A percentile compares a stretch with the other conserved stretches of the same genome.
phyloP scores from a whole-genome alignment of 371 early-diverging fungal genomes.

The Mucor lusitanicus region DNA sequence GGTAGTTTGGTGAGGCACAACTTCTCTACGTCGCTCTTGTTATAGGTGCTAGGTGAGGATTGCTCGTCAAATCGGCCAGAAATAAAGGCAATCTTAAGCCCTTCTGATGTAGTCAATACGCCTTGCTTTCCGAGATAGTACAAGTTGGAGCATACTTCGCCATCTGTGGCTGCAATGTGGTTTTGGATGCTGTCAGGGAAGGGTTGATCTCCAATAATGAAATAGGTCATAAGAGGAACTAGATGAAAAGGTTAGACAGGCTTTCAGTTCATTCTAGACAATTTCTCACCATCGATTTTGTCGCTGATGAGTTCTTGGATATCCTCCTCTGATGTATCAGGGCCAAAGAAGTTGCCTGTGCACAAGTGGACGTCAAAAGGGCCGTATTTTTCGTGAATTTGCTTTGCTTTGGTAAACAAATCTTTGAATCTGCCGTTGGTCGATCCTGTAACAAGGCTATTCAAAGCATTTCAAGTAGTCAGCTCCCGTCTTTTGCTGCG shows the following conservation, averaged over 20 bases:
- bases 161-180: conserved; percentile 58
- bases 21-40: conserved; percentile 20
- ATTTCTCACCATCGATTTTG: conserved; percentile 57
- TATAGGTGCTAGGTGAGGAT: conserved; percentile 5
- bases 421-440: conserved; percentile 65
- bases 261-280: not conserved
- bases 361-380: conserved; percentile 84
- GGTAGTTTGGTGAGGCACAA: conserved; percentile 28
- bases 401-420: conserved; percentile 68
- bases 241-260: not conserved
- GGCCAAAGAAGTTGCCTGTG: conserved; percentile 79
- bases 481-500: not conserved
- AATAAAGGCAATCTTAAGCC: conserved; percentile 74
- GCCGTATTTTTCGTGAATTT: conserved; percentile 79
- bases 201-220: conserved; percentile 64
- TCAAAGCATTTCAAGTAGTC: not conserved
- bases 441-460: conserved; percentile 70
- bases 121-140: conserved; percentile 75
- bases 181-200: conserved; percentile 61
- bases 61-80: conserved; percentile 54
- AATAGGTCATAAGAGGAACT: conserved; percentile 82
- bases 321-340: conserved; percentile 40
- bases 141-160: conserved; percentile 79
- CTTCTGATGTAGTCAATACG: conserved; percentile 69
- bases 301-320: conserved; percentile 56